Evolutionary conservation across 176 grass and related monocot genomes (phyloP).

Genomic region (Dactylis glomerata): DNA sequence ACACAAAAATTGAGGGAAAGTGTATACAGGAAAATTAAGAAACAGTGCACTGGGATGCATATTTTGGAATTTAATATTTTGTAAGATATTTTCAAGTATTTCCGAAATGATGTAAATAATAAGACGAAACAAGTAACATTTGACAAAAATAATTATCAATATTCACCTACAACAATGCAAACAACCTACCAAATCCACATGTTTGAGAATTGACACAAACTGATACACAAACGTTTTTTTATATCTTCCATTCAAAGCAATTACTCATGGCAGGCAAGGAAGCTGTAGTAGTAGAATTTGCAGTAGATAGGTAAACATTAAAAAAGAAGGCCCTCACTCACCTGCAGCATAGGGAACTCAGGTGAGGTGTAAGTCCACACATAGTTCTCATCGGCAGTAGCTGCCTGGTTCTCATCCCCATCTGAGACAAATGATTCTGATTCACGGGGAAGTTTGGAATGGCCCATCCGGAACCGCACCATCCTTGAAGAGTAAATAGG

Average conservation of each 20-base stretch:
- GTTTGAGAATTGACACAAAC: not conserved
- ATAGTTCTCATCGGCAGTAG: constrained; percentile 58
- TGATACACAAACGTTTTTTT: not conserved
- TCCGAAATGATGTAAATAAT: not conserved
- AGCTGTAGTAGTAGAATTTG: not conserved
- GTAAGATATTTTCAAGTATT: not conserved
- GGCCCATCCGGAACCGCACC: constrained; percentile 67
- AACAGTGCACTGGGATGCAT: not conserved
- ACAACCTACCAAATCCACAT: not conserved
- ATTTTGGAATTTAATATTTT: not conserved
- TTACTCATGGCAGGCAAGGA: not conserved
- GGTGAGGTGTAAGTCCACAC: constrained; percentile 81
- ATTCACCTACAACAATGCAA: not conserved
- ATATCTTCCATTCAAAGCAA: not conserved
- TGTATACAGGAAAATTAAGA: not conserved
- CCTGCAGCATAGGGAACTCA: constrained; percentile 77
- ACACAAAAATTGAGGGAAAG: not conserved
- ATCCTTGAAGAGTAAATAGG: constrained; percentile 71
- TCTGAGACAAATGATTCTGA: constrained; percentile 17
- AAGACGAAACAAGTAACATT: not conserved
- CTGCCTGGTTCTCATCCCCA: constrained; percentile 27
- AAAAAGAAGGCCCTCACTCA: constrained; percentile 7
- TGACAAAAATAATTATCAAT: not conserved
- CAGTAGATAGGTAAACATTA: not conserved
- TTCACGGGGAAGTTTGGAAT: constrained; percentile 39